Base-by-base conservation (phyloP, 2,329 filamentous ascomycete species). In the Ceratocystiopsis brevicomis region DNA sequence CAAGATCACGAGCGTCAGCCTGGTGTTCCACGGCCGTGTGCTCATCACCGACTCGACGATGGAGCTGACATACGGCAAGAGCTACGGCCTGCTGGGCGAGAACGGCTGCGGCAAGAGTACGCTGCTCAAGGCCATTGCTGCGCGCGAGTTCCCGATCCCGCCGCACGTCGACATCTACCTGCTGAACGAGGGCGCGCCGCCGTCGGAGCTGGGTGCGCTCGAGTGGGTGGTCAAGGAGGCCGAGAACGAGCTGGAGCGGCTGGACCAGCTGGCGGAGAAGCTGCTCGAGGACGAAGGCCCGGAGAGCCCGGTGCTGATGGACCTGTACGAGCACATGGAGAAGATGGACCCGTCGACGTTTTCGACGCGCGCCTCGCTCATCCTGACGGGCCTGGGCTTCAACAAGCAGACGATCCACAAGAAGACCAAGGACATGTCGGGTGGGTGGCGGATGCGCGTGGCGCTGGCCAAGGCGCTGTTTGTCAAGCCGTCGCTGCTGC, bases 371-470 rank as follows among this genome's bases (percentile, higher is more conserved):
- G 90, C 90, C 48, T 94, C 88, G 44, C 78, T 95, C 52, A 98
- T 98, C 60, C 66, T 98, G 54, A 98, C 90, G 44, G 90, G 90
- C 86, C 81, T 98, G 47, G 90, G 90, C 52, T 98, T 98, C 77
- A 94, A 98, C 78, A 96, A 96, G 72, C 67, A 65, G 54, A 98
- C 92, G 45, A 96, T 98, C 59, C 70, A 92, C 64, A 98, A 98
- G 76, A 95, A 92, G 78, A 98, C 92, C 56, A 98, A 96, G 76
- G 92, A 98, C 63, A 98, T 98, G 92, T 98, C 90, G 52, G 90
- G 90, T 84, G 90, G 90, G 55, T 98, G 90, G 90, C 79, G 88
- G 71, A 98, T 98, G 90, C 85, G 92, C 74, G 90, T 98, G 47
- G 90, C 90, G 45, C 78, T 98, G 48, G 90, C 74, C 60, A 95